Conservation (phyloP, 2,329 filamentous ascomycete species). For the Delphinella strobiligena region DNA sequence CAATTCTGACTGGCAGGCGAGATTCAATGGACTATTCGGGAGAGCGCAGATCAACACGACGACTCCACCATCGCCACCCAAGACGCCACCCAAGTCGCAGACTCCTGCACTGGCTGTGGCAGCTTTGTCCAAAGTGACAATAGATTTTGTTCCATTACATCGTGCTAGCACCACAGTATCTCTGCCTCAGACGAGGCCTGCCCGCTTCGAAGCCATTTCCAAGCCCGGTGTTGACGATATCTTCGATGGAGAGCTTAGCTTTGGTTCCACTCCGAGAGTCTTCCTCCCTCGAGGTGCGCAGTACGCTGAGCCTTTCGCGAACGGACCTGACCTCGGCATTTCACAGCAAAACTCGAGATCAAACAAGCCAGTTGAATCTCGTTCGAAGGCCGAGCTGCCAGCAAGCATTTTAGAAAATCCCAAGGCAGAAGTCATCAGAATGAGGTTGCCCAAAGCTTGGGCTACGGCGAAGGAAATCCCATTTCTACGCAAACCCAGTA, state of each 20-base stretch:
- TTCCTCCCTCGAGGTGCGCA: slow-evolving; percentile 16
- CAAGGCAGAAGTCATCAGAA: slow-evolving; percentile 1
- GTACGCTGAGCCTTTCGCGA: slow-evolving; percentile 11
- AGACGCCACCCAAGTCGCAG: slow-evolving; percentile 27
- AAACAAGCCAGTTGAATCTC: slow-evolving; percentile 3
- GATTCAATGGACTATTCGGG: slow-evolving; percentile 65
- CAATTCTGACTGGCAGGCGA: slow-evolving; percentile 60
- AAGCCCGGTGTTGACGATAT: slow-evolving; percentile 30
- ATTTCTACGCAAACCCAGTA: background rate
- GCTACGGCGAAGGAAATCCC: background rate
- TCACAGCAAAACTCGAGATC: slow-evolving; percentile 1
- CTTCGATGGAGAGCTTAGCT: slow-evolving; percentile 33
- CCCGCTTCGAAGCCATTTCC: slow-evolving; percentile 20
- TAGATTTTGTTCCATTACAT: slow-evolving; percentile 34
- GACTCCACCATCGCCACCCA: slow-evolving; percentile 22
- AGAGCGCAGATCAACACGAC: slow-evolving; percentile 42
- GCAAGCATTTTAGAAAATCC: background rate
- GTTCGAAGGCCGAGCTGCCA: background rate
- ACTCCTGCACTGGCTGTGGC: slow-evolving; percentile 20
- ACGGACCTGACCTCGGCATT: background rate
- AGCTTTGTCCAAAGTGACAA: slow-evolving; percentile 50
- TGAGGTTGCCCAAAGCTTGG: slow-evolving; percentile 2
- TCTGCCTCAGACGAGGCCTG: slow-evolving; percentile 36
- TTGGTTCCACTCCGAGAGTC: slow-evolving; percentile 31
- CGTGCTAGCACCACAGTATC: slow-evolving; percentile 51